phyloP scores from a whole-genome alignment of 176 grass and related monocot genomes.

The Rhynchospora pubera region DNA sequence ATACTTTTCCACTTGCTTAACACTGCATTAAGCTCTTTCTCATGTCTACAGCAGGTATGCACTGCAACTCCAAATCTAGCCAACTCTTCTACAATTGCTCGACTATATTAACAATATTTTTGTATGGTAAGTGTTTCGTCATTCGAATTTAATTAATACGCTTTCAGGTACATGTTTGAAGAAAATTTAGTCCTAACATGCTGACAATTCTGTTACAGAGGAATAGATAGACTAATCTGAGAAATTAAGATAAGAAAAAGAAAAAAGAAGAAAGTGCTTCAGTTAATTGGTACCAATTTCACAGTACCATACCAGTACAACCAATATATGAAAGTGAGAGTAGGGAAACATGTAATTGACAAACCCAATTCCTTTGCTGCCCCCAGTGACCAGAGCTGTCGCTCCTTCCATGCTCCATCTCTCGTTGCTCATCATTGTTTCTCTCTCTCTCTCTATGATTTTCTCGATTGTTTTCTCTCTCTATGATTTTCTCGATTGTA shows the following conservation, averaged over 20 bases:
- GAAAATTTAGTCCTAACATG: not conserved
- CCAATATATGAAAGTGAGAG: too few species aligned
- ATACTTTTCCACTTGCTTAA: not conserved
- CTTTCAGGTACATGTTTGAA: too few species aligned
- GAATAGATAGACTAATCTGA: too few species aligned
- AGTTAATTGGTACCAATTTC: too few species aligned
- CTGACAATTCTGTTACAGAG: too few species aligned
- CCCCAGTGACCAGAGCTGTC: slow-evolving; percentile 20
- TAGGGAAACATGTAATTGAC: too few species aligned
- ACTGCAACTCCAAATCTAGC: not conserved
- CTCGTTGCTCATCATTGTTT: not conserved
- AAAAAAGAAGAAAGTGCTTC: too few species aligned
- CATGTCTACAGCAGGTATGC: not conserved
- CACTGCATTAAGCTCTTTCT: not conserved
- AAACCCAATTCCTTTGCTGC: slow-evolving; percentile 24
- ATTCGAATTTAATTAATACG: too few species aligned
- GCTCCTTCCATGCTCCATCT: slow-evolving; percentile 11
- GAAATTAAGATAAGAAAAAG: too few species aligned
- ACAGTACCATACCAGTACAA: too few species aligned
- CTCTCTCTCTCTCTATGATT: not conserved
- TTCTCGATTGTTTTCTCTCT: not conserved
- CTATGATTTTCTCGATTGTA: not conserved
- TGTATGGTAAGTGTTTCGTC: not conserved
- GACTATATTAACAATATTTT: not conserved
- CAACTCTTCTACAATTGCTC: slow-evolving; percentile 2